These are phyloP conservation scores for Dioszegia crocea DNA, from an alignment of 768 basidiomycete genomes.

Conservation along the genomic window DNA sequence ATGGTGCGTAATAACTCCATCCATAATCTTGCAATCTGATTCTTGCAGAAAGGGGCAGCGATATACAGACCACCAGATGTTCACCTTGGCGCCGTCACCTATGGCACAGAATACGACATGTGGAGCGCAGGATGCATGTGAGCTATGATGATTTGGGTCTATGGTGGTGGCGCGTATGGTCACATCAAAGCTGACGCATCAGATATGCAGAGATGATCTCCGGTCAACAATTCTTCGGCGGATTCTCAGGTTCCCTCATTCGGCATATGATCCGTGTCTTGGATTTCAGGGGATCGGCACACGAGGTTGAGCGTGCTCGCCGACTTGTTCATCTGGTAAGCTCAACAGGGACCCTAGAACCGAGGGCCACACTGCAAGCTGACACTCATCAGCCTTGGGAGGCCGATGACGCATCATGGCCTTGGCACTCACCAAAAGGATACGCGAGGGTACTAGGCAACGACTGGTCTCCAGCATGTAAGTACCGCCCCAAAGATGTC, in stretches of 20 bases:
- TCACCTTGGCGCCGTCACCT: neutral
- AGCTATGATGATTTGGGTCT: no score
- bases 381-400: neutral
- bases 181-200: neutral
- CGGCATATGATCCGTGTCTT: neutral
- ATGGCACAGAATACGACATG: conserved; percentile 5
- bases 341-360: neutral
- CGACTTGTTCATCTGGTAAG: neutral
- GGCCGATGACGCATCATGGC: neutral
- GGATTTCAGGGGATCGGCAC: neutral
- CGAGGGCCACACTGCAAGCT: neutral
- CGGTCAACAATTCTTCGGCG: neutral
- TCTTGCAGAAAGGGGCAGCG: neutral
- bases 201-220: conserved; percentile 6
- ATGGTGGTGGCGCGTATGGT: no score
- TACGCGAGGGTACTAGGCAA: neutral
- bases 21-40: neutral
- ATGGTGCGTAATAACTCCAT: neutral
- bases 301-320: neutral
- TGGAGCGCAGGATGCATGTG: conserved; percentile 20
- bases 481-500: neutral
- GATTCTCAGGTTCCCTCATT: neutral
- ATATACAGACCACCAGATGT: conserved; percentile 1
- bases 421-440: neutral
- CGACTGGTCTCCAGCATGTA: neutral